Evolutionary conservation across 345 rosid genomes (phyloP), one percentile per base, ranked within the genome.

Genomic region (Citrus mangshanensis): DNA sequence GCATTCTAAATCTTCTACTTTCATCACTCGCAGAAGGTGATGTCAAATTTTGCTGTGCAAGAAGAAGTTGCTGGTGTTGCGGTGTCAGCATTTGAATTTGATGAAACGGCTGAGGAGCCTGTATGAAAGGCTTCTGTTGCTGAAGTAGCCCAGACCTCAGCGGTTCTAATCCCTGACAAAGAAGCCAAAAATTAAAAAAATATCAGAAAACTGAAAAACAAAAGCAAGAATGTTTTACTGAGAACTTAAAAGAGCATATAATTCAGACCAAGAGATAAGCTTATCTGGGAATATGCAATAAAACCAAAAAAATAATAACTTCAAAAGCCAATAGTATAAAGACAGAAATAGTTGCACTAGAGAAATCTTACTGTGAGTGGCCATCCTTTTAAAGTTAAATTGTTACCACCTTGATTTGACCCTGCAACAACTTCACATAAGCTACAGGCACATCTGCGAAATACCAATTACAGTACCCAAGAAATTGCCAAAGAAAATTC

Each of bases 381-480:
- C 95, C 97, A 93, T 76, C 99, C 99, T 89, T 91, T 95, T 81
- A 95, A 83, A 49, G 99, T 92, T 83, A 95, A 86, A 88, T 91
- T 93, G 84, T 86, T 95, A 75, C 91, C 88, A 64, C 91, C 95
- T 84, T 93, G 98, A 86, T 88, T 93, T 79, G 98, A 91, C 80
- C 99, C 99, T 94, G 89, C 77, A 78, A 85, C 62, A 85, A 40
- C 56, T 68, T 51, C 32, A 59, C 4, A 51, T 81, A 49, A 78
- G 68, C 81, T 34, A 70, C 46, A 12, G 3, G 62, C 28, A 84
- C 18, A 42, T 80, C 62, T 56, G 66, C 22, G 14, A 32, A 79
- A 56, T 3, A 6, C 4, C 73, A 73, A 75, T 22, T 49, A 55
- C 32, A 70, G 58, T 25, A 79, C 12, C 61, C 56, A 42, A 16